phyloP scores from a whole-genome alignment of 192 early-diverging fungal species.

The Gamsiella multidivaricata region DNA sequence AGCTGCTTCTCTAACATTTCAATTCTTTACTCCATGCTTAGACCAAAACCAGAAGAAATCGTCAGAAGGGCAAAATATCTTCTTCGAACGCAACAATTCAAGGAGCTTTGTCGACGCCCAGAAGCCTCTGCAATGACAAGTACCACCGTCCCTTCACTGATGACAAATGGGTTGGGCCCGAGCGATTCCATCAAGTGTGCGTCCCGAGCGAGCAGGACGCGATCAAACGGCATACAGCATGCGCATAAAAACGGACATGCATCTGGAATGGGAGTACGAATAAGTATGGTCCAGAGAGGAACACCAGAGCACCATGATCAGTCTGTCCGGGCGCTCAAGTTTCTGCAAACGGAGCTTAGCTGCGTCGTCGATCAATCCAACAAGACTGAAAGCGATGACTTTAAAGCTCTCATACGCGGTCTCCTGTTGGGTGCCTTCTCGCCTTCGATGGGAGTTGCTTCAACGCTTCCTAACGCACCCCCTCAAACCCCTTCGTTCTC shows the following conservation, averaged over 20 bases:
- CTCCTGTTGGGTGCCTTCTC: conserved; percentile 36
- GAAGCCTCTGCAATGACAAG: conserved; percentile 36
- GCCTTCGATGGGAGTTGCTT: background rate
- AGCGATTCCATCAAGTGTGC: background rate
- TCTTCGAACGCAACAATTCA: conserved; percentile 83
- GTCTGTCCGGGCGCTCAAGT: conserved; percentile 74
- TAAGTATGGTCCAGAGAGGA: conserved; percentile 16
- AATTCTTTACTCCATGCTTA: conserved; percentile 3
- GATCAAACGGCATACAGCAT: background rate
- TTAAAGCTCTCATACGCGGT: conserved; percentile 46
- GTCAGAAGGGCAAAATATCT: conserved; percentile 78
- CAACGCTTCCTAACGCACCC: background rate
- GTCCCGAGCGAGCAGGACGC: background rate
- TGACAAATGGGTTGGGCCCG: background rate
- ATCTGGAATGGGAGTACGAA: background rate
- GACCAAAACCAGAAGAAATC: conserved; percentile 74
- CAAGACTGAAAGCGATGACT: conserved; percentile 55
- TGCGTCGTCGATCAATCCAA: conserved; percentile 76
- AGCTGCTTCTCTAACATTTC: too few species aligned
- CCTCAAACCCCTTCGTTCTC: conserved; percentile 6
- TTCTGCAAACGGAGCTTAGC: conserved; percentile 78
- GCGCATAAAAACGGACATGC: background rate
- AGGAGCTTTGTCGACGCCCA: conserved; percentile 76
- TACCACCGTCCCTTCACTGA: background rate
- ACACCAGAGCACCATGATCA: conserved; percentile 39